A percentile compares a stretch with the other conserved stretches of the same genome.
These are phyloP conservation scores for Onygena corvina DNA, from an alignment of 2,329 filamentous ascomycete species.

Conservation along the genomic window DNA sequence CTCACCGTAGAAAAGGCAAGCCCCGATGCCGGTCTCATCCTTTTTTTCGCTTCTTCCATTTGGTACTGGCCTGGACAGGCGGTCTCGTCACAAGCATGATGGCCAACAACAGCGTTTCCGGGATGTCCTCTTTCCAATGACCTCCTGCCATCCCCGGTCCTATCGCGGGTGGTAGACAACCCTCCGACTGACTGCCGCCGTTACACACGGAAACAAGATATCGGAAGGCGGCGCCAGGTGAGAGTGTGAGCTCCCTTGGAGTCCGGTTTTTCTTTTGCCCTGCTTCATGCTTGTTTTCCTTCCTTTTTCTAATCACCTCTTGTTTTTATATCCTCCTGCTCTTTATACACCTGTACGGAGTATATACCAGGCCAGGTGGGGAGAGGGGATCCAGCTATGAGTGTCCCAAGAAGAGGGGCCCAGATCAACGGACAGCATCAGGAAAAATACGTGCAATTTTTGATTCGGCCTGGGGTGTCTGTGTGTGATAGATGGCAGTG, in stretches of 20 bases:
- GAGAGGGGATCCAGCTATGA: too few species aligned
- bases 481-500: not conserved
- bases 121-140: not conserved
- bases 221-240: slow-evolving; percentile 9
- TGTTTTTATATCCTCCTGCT: not conserved
- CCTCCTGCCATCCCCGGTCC: not conserved
- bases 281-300: not conserved
- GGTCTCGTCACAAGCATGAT: slow-evolving; percentile 4
- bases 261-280: not conserved
- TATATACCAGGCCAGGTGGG: too few species aligned
- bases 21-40: not conserved
- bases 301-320: not conserved
- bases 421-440: too few species aligned
- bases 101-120: not conserved
- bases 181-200: slow-evolving; percentile 6
- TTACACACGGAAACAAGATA: slow-evolving; percentile 9
- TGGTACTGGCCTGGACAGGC: not conserved
- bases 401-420: too few species aligned
- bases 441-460: not conserved
- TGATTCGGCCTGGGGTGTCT: not conserved
- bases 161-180: not conserved
- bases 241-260: not conserved
- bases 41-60: not conserved
- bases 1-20: not conserved
- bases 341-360: too few species aligned